Evolutionary conservation across 495 filamentous ascomycete species (phyloP).

Genomic region (Patellaria atrata): DNA sequence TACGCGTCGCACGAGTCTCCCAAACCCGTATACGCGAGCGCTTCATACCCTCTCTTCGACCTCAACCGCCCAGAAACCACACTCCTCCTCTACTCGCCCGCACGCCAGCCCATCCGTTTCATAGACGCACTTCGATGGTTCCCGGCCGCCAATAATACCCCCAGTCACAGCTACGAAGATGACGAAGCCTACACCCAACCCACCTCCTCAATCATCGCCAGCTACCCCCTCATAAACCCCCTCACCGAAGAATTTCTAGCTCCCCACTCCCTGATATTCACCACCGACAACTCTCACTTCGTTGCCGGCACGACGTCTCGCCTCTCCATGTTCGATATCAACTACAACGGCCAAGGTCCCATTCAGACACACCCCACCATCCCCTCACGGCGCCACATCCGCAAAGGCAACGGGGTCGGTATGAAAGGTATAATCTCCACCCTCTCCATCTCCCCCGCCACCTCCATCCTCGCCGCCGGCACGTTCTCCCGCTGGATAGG

Average conservation of each 20-base stretch:
- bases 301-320: conserved; percentile 60
- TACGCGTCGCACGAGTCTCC: conserved; percentile 47
- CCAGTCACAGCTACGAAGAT: conserved; percentile 6
- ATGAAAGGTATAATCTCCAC: conserved; percentile 76
- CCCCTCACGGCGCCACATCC: conserved; percentile 39
- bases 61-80: conserved; percentile 52
- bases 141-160: neutral
- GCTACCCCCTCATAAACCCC: conserved; percentile 56
- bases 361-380: conserved; percentile 52
- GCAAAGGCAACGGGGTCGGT: conserved; percentile 46
- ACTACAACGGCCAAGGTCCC: conserved; percentile 49
- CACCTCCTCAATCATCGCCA: conserved; percentile 32
- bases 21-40: conserved; percentile 55
- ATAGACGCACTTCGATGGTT: conserved; percentile 35
- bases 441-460: conserved; percentile 32
- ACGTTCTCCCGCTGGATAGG: conserved; percentile 66
- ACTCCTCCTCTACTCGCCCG: conserved; percentile 48
- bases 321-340: conserved; percentile 66
- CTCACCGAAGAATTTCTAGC: conserved; percentile 69
- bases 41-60: conserved; percentile 59
- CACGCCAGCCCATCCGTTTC: conserved; percentile 66
- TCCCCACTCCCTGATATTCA: conserved; percentile 61
- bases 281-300: conserved; percentile 42
- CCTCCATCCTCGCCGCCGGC: conserved; percentile 59
- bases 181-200: too few relatives aligned